phyloP scores from a whole-genome alignment of 768 basidiomycete species.

The Suillus spraguei region DNA sequence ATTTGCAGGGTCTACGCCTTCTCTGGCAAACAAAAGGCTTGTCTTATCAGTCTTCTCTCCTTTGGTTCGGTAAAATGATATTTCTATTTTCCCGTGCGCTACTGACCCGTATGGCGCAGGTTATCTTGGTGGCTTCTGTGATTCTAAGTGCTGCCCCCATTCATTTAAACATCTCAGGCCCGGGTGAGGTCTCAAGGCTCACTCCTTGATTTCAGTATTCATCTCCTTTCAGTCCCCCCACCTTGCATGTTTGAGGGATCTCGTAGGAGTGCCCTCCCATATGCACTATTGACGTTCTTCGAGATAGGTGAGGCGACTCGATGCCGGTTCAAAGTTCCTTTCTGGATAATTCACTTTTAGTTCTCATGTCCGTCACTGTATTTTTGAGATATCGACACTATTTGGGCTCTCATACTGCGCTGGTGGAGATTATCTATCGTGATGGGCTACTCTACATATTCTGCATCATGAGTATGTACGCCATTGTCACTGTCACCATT shows the following conservation, averaged over 20 bases:
- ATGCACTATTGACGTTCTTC: conserved; percentile 9
- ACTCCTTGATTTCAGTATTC: neutral
- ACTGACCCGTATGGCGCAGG: neutral
- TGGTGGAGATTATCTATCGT: conserved; percentile 1
- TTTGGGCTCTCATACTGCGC: neutral
- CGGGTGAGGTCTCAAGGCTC: neutral
- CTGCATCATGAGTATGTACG: neutral
- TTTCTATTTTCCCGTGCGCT: neutral
- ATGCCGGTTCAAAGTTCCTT: neutral
- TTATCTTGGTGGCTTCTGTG: neutral
- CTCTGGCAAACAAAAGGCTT: neutral
- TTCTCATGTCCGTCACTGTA: conserved; percentile 3
- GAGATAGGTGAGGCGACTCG: conserved; percentile 10
- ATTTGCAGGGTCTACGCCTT: neutral
- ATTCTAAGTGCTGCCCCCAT: neutral
- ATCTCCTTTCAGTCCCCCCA: neutral
- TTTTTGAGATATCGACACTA: conserved; percentile 10
- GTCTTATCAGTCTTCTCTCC: neutral
- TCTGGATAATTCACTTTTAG: neutral
- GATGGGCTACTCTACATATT: conserved; percentile 6
- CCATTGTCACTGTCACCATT: neutral
- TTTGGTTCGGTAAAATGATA: conserved; percentile 1
- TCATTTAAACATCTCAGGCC: neutral
- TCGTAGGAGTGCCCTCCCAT: conserved; percentile 2
- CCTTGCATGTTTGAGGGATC: conserved; percentile 7